Evolutionary conservation across 2,329 filamentous ascomycete genomes (phyloP).

Genomic region (Microsporum ferrugineum): DNA sequence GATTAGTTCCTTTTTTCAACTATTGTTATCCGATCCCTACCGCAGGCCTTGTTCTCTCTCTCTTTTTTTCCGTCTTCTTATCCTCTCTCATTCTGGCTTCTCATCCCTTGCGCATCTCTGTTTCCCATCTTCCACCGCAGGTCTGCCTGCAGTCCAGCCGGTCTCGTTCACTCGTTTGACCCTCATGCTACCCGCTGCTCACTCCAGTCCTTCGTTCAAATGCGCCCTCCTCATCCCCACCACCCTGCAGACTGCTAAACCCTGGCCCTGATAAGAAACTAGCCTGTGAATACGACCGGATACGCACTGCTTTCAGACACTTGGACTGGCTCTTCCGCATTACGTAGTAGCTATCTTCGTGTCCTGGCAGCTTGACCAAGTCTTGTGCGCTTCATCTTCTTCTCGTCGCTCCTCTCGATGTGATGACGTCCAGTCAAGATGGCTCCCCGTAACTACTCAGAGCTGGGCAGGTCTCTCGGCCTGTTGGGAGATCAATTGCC

Average conservation of each 20-base stretch:
- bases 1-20: background rate
- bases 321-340: background rate
- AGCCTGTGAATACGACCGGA: constrained; percentile 1
- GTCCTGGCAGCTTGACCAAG: background rate
- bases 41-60: background rate
- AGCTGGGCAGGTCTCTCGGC: constrained; percentile 5
- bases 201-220: background rate
- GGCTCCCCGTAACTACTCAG: constrained; percentile 1
- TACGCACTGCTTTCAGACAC: background rate
- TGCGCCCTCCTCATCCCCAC: background rate
- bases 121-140: background rate
- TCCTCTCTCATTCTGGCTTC: background rate
- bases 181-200: background rate
- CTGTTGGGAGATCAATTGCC: constrained; percentile 12
- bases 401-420: constrained; percentile 1
- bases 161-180: background rate
- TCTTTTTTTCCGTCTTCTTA: background rate
- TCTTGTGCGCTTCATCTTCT: background rate
- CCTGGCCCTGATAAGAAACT: constrained; percentile 1
- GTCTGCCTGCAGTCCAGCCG: background rate
- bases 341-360: background rate
- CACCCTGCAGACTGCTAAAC: constrained; percentile 2
- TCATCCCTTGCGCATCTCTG: background rate
- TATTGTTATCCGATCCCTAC: constrained; percentile 2
- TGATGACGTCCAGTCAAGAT: constrained; percentile 1